Evolutionary conservation across 2,329 filamentous ascomycete species (phyloP), one percentile per base, ranked within the genome.

Genomic region (Xylaria polymorpha): DNA sequence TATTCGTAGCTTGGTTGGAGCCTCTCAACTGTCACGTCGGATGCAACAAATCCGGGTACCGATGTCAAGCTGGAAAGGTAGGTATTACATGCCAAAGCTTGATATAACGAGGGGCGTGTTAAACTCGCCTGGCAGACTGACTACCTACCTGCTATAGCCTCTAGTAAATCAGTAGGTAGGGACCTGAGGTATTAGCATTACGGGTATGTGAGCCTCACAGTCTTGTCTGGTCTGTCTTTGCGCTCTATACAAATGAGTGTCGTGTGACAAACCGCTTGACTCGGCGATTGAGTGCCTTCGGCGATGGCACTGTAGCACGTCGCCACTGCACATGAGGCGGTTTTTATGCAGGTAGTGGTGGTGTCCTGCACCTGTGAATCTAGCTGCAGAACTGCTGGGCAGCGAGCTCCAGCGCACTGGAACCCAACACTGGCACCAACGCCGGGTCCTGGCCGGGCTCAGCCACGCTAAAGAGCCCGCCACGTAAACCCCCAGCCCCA

Each of bases 401-500:
- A 63, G 60, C 60, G 51, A 67, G 55, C 58, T 70, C 57, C 57
- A 64, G 65, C 48, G 53, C 53, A 66, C 56, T 61, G 68, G 61
- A 46, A 66, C 65, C 68, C 53, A 60, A 66, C 20, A 57, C 29
- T 41, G n/a, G 35, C 22, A 43, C 63, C 44, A 22, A 22, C n/a
- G 9, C 44, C 14, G 15, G 35, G 53, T n/a, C n/a, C n/a, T n/a
- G 25, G 4, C 3, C 25, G 25, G 25, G 25, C 53, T 68, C 65
- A 72, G 70, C 70, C 70, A 70, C 70, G 68, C 65, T 51, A 44
- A 58, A 61, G 35, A 56, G 57, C 51, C 57, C 64, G 69, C 69
- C 68, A 71, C 66, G 66, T 71, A 72, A 71, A 58, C 72, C 70
- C 70, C 35, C 72, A 77, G 76, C 75, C 75, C 71, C 73, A 72